phyloP scores from a whole-genome alignment of 768 basidiomycete species.

The Kwoniella dejecticola region DNA sequence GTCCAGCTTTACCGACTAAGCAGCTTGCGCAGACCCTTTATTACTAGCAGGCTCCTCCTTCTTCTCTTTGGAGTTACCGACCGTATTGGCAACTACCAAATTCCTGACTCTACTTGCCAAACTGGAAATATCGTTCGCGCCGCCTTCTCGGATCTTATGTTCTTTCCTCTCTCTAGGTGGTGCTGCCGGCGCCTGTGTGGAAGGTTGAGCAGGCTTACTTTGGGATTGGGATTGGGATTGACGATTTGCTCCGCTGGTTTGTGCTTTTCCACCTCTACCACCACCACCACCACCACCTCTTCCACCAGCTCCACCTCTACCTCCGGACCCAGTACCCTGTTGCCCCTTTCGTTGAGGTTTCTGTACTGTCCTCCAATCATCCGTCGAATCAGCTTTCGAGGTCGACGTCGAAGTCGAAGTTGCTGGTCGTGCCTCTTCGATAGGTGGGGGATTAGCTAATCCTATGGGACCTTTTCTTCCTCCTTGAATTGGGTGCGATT shows the following conservation, averaged over 20 bases:
- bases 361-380: slow-evolving; percentile 11
- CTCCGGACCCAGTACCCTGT: neutral
- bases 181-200: neutral
- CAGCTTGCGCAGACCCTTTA: neutral
- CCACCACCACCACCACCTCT: neutral
- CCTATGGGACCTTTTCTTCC: slow-evolving; percentile 35
- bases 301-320: neutral
- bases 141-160: slow-evolving; percentile 37
- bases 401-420: no score
- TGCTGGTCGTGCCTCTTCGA: slow-evolving; percentile 5
- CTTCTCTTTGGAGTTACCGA: slow-evolving; percentile 10
- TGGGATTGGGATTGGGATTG: slow-evolving; percentile 2
- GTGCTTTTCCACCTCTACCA: neutral
- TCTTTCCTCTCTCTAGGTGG: slow-evolving; percentile 39
- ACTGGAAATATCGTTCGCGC: slow-evolving; percentile 33
- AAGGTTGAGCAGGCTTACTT: neutral
- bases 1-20: no score
- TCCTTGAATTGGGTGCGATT: slow-evolving; percentile 36
- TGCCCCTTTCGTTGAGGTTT: neutral
- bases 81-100: slow-evolving; percentile 35
- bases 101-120: slow-evolving; percentile 36
- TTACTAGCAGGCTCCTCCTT: neutral
- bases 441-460: slow-evolving; percentile 37
- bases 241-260: neutral
- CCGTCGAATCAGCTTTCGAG: slow-evolving; percentile 2